Percentiles rank a stretch among this genome's conserved stretches.
phyloP scores from a whole-genome alignment of 2,329 filamentous ascomycete species.

The Dactylellina haptotyla region DNA sequence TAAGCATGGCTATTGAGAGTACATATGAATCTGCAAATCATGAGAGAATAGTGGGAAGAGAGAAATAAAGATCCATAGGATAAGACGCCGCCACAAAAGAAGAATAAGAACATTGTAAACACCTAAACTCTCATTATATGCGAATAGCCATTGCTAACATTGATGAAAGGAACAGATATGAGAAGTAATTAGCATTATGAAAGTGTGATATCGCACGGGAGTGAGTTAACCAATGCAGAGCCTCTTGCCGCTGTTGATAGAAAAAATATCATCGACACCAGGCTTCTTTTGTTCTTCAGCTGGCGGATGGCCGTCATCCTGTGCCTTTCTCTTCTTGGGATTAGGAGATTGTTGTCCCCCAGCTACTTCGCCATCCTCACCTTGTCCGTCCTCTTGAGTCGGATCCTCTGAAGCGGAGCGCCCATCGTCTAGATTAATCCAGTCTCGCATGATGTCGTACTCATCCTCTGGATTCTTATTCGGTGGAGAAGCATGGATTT shows the following conservation, averaged over 20 bases:
- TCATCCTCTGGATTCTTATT: not conserved
- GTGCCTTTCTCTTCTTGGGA: constrained; percentile 4
- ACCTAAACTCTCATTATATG: too few species aligned
- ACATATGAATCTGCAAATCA: too few species aligned
- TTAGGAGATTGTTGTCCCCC: not conserved
- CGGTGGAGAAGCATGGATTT: not conserved
- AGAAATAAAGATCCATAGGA: too few species aligned
- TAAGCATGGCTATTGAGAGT: too few species aligned
- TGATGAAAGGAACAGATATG: too few species aligned
- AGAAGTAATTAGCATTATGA: too few species aligned
- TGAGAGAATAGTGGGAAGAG: too few species aligned
- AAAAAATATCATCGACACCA: constrained; percentile 14
- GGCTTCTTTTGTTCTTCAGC: not conserved
- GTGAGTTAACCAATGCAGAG: not conserved
- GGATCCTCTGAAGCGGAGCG: too few species aligned
- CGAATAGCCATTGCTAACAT: too few species aligned
- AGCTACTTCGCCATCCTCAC: not conserved
- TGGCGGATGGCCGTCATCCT: not conserved
- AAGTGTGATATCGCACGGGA: not conserved
- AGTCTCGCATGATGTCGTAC: not conserved
- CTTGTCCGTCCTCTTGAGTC: not conserved
- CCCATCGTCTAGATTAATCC: not conserved
- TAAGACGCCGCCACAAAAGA: too few species aligned
- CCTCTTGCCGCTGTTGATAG: constrained; percentile 30
- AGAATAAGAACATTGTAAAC: too few species aligned